Evolutionary conservation across 179 eudicot species (phyloP).

Genomic region (Beta lomatogona): DNA sequence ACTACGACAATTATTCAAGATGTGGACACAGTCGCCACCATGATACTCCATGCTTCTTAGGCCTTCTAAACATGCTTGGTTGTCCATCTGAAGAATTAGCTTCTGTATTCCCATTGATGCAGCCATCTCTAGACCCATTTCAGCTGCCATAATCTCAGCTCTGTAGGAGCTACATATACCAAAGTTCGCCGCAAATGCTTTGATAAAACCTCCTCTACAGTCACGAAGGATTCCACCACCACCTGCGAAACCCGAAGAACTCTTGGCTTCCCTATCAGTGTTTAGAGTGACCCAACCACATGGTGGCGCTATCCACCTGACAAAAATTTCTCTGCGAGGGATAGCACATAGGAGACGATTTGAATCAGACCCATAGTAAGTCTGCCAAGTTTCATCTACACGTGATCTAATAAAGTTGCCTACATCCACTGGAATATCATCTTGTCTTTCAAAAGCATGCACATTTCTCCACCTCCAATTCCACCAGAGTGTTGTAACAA

Average conservation of each 20-base stretch:
- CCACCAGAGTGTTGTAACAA: not conserved
- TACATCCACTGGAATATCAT: no score
- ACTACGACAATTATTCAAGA: not conserved
- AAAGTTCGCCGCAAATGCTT: not conserved
- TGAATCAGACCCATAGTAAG: no score
- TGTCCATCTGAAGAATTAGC: not conserved
- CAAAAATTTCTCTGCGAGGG: not conserved
- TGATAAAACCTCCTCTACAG: not conserved
- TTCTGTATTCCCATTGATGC: no score
- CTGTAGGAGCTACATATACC: not conserved
- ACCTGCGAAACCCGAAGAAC: not conserved
- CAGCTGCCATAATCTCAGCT: not conserved
- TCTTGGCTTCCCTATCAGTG: not conserved
- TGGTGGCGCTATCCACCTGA: not conserved
- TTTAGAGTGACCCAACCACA: not conserved
- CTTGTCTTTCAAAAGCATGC: no score
- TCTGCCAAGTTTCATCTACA: not conserved
- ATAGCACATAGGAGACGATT: not conserved
- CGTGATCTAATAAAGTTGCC: not conserved
- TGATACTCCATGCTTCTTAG: not conserved
- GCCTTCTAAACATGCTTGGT: not conserved
- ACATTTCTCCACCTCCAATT: not conserved
- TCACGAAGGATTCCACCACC: not conserved
- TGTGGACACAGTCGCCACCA: not conserved
- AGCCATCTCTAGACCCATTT: not conserved